These are phyloP conservation scores for Cucumis hystrix DNA, from an alignment of 306 rosid genomes.

Conservation along the genomic window DNA sequence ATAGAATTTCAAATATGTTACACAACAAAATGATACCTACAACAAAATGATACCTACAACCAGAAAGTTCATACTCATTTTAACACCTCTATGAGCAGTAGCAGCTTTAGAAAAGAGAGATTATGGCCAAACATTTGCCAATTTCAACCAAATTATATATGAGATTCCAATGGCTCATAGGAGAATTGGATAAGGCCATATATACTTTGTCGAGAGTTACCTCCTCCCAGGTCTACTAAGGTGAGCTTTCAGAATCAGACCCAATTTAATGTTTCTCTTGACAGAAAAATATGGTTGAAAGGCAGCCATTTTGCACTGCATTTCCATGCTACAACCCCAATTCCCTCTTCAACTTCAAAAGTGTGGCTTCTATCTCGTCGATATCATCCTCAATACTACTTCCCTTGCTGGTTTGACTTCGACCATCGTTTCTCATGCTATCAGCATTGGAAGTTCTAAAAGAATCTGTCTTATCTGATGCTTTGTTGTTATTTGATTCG, in stretches of 20 bases:
- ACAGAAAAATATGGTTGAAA: not conserved
- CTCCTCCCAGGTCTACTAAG: not conserved
- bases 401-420: conserved; percentile 27
- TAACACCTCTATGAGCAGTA: not conserved
- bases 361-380: conserved; percentile 88
- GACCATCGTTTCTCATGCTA: conserved; percentile 13
- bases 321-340: conserved; percentile 48
- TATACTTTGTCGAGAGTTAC: not conserved
- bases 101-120: not conserved
- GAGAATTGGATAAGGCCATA: not conserved
- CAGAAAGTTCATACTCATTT: too few species aligned
- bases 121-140: not conserved
- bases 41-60: not conserved
- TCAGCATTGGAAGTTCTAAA: conserved; percentile 22
- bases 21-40: not conserved
- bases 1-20: too few species aligned
- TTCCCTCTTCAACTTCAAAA: conserved; percentile 76
- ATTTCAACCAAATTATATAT: not conserved
- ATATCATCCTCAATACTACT: conserved; percentile 57
- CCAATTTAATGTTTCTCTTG: not conserved
- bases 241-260: too few species aligned
- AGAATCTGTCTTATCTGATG: conserved; percentile 23
- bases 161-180: not conserved
- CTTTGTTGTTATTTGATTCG: conserved; percentile 21
- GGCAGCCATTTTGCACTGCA: not conserved